Percentiles rank a stretch among this genome's conserved stretches.
phyloP scores from a whole-genome alignment of 2,329 filamentous ascomycete species.

The Fusarium liriodendri region DNA sequence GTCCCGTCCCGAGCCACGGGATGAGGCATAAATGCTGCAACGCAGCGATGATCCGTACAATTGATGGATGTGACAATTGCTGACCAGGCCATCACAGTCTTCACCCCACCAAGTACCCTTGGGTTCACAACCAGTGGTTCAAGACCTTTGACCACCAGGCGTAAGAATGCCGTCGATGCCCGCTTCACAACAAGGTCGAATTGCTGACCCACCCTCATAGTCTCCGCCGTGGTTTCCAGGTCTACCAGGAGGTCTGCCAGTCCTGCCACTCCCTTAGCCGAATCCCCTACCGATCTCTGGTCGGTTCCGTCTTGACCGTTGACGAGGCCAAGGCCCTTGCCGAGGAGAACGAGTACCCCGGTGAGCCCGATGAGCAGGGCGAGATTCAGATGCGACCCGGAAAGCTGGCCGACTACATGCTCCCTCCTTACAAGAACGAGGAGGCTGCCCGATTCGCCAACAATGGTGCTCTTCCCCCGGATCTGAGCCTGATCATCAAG shows the following conservation, averaged over 20 bases:
- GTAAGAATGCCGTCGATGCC: constrained; percentile 67
- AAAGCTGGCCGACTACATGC: constrained; percentile 98
- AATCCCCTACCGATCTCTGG: constrained; percentile 91
- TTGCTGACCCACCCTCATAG: constrained; percentile 57
- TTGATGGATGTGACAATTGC: constrained; percentile 36
- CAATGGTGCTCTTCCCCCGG: constrained; percentile 96
- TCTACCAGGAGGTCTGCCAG: constrained; percentile 98
- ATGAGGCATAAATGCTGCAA: constrained; percentile 51
- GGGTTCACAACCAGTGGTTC: constrained; percentile 91
- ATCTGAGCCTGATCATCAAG: constrained; percentile 98
- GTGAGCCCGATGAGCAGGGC: constrained; percentile 96
- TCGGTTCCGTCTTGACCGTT: constrained; percentile 92
- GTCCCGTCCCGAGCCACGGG: constrained; percentile 11
- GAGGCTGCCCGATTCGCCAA: constrained; percentile 98
- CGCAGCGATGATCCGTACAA: constrained; percentile 23
- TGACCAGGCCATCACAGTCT: constrained; percentile 70
- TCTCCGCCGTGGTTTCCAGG: constrained; percentile 98
- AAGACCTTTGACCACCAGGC: constrained; percentile 98
- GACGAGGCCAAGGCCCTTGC: constrained; percentile 98
- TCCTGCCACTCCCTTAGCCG: constrained; percentile 97
- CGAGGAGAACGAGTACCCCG: constrained; percentile 98
- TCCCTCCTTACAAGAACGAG: constrained; percentile 97
- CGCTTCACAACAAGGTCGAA: constrained; percentile 13
- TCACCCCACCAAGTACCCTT: constrained; percentile 91
- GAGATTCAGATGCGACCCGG: constrained; percentile 98